Evolutionary conservation across 1,284 basidiomycete species (phyloP), one percentile per base, ranked within the genome.

Genomic region (Thecaphora thlaspeos): DNA sequence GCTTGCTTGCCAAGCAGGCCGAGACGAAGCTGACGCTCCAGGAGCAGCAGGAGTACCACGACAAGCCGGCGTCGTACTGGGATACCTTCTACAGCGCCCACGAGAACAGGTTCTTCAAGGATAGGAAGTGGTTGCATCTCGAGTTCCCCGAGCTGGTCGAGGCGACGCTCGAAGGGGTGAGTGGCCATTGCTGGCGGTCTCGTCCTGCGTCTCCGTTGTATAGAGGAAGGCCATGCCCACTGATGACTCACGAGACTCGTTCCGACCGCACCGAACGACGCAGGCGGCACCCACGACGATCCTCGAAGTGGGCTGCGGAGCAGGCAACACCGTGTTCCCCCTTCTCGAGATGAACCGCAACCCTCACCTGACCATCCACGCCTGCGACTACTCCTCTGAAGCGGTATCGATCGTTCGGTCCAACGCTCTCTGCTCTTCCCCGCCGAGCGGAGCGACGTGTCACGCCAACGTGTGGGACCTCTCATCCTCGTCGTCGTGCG

Each of bases 321-420:
- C 91, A 17, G 95, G 95, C 23, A 96, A 95, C 75, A 89, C 93
- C 2, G 86, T 93, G 0, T 97, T 95, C 71, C 95, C 95, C 0
- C 80, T 96, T 2, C 81, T 96, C 14, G 82, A 85, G 41, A 81
- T 85, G 38, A 97, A 96, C 76, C 79, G 86, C 73, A 99, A 99
- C 77, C 86, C 89, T 0, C 77, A 84, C 0, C 83, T 98, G 19
- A 76, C 81, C 88, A 34, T 81, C 12, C 84, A 85, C 46, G 93
- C 92, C 0, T 94, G 89, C 66, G 95, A 99, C 79, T 99, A 95
- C 76, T 89, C 92, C 0, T 81, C 82, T 4, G 88, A 90, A 68
- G 95, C 95, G 1, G 84, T 98, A 18, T 86, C 90, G 51, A 83
- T 98, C n/a, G 90, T 98, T 19, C 87, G 91, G 80, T 28, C 36